Evolutionary conservation across 1,139 yeast genomes (phyloP).

Genomic region (Pichia sp.): DNA sequence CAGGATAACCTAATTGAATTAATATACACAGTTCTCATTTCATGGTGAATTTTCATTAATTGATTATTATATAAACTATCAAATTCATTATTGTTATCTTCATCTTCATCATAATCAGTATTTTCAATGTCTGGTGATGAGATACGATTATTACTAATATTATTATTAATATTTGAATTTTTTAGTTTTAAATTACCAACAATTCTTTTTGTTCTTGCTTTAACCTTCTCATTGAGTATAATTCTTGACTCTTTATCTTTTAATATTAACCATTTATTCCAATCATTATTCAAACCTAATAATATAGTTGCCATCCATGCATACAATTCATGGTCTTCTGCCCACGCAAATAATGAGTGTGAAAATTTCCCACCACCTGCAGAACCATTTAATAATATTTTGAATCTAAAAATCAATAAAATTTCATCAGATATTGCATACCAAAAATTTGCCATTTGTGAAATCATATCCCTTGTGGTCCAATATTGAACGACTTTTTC

Average conservation of each 20-base stretch:
- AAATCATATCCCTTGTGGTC: slow-evolving; percentile 39
- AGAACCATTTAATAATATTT: slow-evolving; percentile 39
- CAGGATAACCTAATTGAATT: slow-evolving; percentile 35
- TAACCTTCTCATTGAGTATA: slow-evolving; percentile 35
- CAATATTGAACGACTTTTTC: slow-evolving; percentile 27
- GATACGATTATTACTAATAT: background rate
- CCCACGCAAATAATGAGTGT: slow-evolving; percentile 10
- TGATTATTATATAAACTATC: background rate
- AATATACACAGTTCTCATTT: slow-evolving; percentile 25
- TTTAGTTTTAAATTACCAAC: slow-evolving; percentile 6
- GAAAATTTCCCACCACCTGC: slow-evolving; percentile 20
- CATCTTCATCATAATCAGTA: slow-evolving; percentile 1
- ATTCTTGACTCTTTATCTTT: slow-evolving; percentile 41
- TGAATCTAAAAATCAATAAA: slow-evolving; percentile 46
- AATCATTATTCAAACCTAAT: slow-evolving; percentile 45
- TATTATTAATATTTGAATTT: background rate
- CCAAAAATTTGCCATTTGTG: slow-evolving; percentile 48
- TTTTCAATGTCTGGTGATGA: background rate
- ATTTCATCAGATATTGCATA: slow-evolving; percentile 61
- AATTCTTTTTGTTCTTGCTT: slow-evolving; percentile 25
- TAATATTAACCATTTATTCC: slow-evolving; percentile 35
- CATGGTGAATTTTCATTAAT: slow-evolving; percentile 24
- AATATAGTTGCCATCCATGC: slow-evolving; percentile 64
- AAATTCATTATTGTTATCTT: slow-evolving; percentile 19
- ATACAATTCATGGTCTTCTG: slow-evolving; percentile 42